Evolutionary conservation across 768 basidiomycete genomes (phyloP), one percentile per base, ranked within the genome.

Genomic region (Tylopilus sp.): DNA sequence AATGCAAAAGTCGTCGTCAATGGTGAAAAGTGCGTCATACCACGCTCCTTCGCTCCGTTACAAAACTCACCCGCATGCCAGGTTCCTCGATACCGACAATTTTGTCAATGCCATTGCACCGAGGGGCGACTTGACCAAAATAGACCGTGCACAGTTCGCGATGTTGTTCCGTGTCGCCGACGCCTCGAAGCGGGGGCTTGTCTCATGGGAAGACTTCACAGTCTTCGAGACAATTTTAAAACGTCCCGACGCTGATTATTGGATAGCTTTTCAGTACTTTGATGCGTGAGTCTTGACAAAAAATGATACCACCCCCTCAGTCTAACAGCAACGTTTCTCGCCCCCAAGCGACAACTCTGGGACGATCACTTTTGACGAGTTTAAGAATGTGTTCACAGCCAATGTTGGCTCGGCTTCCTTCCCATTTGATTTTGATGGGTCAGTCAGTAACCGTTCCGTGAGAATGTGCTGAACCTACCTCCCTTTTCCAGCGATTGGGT

Each of bases 91-190:
- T 71, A 74, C 79, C 31, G 86, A 93, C 26, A 85, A 85, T 62
- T 99, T 99, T 70, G 88, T 98, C 59, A 91, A 91, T 67, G 95
- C 97, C 47, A 95, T 98, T 68, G 93, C 89, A 28, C 94, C 95
- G 2, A 79, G 80, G 43, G 83, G 80, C 30, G 93, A 95, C 75
- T 77, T 93, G 59, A 78, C 82, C 50, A 90, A 87, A 70, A 95
- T 98, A 59, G 85, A 85, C 31, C 85, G 89, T 20, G 81, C 86
- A 8, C 94, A 97, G 65, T 98, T 91, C 65, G 85, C 83, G 35
- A 86, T 95, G 52, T 79, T 95, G 56, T 95, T 95, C 73, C 84
- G 85, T 50, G 90, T 95, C 51, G 92, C 92, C 43, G 93, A 94
- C 73, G 74, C 80, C 40, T 80, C 81, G 40, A 80, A 81, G 65